Base-by-base conservation (phyloP, 164 flowering plant species). In the Stephania yunnanensis region DNA sequence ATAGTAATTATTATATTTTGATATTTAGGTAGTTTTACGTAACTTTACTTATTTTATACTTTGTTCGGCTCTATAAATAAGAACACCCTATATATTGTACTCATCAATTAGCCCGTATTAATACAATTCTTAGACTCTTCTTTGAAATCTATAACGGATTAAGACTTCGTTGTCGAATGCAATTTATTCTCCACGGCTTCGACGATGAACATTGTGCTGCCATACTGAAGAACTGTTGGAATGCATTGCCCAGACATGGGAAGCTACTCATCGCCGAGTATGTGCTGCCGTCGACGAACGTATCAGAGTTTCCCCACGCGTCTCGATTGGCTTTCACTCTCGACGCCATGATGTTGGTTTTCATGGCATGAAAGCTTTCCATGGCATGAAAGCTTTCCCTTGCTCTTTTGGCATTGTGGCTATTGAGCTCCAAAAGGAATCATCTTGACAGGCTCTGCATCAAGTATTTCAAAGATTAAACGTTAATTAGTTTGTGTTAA, bases 181-280 rank as follows among this genome's bases (percentile, higher is more conserved):
- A 92, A 92, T 92, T 97, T 95, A 91, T 92, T 65, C 87, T 91
- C 46, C 98, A 92, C 48, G 93, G 91, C 19, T 94, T 95, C 97
- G 90, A 93, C 73, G 98, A 94, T 13, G 90, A 86, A 52, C 91
- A 92, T 75, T 89, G 95, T 86, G 11, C 78, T 71, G 89, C 86
- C 70, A 81, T 92, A 48, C 78, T 94, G 86, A 91, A 84, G 83
- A 94, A 89, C 44, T 92, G 95, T 80, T 84, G 90, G 53, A 83
- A 84, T 7, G 90, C 98, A 1, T 83, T 94, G 52, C 95, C 94
- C 7, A 78, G 77, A 5, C 75, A 86, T 6, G 95, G 98, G 63
- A 93, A 93, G 74, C 89, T 89, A 80, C 90, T 93, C 0, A 71
- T 90, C 0, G 88, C 80, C 2, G 94, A 92, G 68, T 84, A 85